Percentiles rank a stretch among this genome's conserved stretches.
These are phyloP conservation scores for Tricholoma sp. DNA, from an alignment of 768 basidiomycete species.

Conservation along the genomic window DNA sequence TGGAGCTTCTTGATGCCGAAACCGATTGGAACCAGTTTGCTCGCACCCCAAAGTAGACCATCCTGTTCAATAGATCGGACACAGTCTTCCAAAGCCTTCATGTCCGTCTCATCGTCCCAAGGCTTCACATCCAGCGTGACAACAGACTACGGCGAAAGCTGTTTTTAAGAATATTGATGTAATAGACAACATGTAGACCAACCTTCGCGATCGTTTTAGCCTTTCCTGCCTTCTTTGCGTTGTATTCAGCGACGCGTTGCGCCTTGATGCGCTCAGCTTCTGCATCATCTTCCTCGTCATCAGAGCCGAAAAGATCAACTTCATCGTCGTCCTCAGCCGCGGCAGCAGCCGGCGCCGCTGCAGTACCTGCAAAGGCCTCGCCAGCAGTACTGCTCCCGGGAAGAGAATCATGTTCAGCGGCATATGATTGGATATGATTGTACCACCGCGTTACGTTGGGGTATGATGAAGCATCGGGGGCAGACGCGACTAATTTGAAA, in stretches of 20 bases:
- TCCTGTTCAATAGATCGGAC: conserved; percentile 86
- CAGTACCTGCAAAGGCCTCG: conserved; percentile 59
- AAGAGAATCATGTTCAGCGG: conserved; percentile 69
- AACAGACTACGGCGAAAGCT: conserved; percentile 61
- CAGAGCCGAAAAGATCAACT: conserved; percentile 84
- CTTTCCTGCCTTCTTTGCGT: conserved; percentile 89
- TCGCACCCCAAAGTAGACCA: conserved; percentile 94
- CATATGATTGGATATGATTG: conserved; percentile 87
- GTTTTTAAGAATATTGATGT: conserved; percentile 2
- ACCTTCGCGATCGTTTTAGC: conserved; percentile 88
- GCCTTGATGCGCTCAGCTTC: conserved; percentile 87
- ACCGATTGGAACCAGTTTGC: conserved; percentile 89
- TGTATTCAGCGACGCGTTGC: conserved; percentile 90
- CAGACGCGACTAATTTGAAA: conserved; percentile 72
- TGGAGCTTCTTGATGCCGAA: conserved; percentile 92
- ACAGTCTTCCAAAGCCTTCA: conserved; percentile 75
- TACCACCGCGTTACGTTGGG: conserved; percentile 90
- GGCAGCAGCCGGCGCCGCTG: conserved; percentile 42
- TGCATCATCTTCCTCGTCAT: conserved; percentile 75
- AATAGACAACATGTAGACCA: conserved; percentile 12
- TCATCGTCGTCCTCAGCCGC: conserved; percentile 63
- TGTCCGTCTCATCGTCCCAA: conserved; percentile 99
- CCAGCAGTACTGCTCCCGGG: conserved; percentile 84
- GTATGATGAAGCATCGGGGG: conserved; percentile 57
- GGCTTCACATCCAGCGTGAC: conserved; percentile 99